These are phyloP conservation scores for Pyrenophora seminiperda DNA, from an alignment of 2,329 filamentous ascomycete species.

Conservation along the genomic window DNA sequence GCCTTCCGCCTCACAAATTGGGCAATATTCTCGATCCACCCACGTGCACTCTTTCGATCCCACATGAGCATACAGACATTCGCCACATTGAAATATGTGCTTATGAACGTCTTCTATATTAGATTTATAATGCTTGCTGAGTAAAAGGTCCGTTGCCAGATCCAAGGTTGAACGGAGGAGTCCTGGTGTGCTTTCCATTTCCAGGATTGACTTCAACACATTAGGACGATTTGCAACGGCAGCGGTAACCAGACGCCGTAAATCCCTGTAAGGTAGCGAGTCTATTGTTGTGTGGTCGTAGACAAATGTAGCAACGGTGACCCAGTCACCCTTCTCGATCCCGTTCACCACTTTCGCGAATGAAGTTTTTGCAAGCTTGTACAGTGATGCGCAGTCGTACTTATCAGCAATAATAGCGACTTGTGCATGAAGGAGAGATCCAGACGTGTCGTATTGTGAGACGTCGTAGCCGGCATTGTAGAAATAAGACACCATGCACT, in stretches of 20 bases:
- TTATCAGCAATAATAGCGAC: slow-evolving; percentile 28
- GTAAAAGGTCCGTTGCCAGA: slow-evolving; percentile 25
- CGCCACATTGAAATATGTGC: slow-evolving; percentile 15
- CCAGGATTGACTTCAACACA: slow-evolving; percentile 11
- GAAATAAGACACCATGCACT: slow-evolving; percentile 33
- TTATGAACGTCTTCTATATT: slow-evolving; percentile 7
- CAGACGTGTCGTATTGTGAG: slow-evolving; percentile 15
- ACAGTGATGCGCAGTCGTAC: slow-evolving; percentile 28
- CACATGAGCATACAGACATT: slow-evolving; percentile 15
- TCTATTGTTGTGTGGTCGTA: slow-evolving; percentile 26
- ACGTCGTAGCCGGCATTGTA: slow-evolving; percentile 22
- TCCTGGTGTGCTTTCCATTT: slow-evolving; percentile 10
- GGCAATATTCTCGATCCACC: too few species aligned
- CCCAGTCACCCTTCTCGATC: slow-evolving; percentile 23
- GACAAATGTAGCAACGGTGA: slow-evolving; percentile 20
- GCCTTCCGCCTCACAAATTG: too few species aligned
- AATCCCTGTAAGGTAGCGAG: slow-evolving; percentile 15
- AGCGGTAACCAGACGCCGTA: slow-evolving; percentile 14
- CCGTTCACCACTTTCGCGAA: slow-evolving; percentile 17
- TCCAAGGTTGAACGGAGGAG: slow-evolving; percentile 25
- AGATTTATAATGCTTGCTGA: slow-evolving; percentile 12
- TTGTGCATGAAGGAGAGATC: slow-evolving; percentile 28
- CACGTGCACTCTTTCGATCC: slow-evolving; percentile 7
- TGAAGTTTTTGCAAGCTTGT: slow-evolving; percentile 22
- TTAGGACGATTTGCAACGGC: slow-evolving; percentile 10